Evolutionary conservation across 2,329 filamentous ascomycete genomes (phyloP).

Genomic region (Talaromyces marneffei): DNA sequence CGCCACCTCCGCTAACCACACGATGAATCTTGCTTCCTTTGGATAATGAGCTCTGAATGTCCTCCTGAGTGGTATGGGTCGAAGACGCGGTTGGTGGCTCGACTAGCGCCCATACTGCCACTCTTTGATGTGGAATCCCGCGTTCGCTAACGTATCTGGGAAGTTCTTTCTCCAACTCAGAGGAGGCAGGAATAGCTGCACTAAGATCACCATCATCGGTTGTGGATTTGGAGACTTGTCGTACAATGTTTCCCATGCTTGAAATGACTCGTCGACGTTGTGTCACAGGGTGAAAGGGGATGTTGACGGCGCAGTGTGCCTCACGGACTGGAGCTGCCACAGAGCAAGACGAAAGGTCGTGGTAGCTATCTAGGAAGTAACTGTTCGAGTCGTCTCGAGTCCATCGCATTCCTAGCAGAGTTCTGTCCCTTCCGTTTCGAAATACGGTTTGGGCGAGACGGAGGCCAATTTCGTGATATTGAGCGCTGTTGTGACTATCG

Average conservation of each 20-base stretch:
- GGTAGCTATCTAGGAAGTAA: constrained; percentile 23
- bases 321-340: constrained; percentile 19
- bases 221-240: constrained; percentile 33
- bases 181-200: constrained; percentile 34
- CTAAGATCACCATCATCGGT: constrained; percentile 19
- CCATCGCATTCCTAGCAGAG: constrained; percentile 35
- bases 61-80: constrained; percentile 13
- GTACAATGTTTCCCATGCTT: constrained; percentile 41
- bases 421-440: constrained; percentile 37
- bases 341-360: constrained; percentile 29
- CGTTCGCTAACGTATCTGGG: constrained; percentile 36
- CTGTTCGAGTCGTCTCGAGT: constrained; percentile 19
- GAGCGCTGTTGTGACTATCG: not conserved
- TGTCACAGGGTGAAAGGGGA: constrained; percentile 35
- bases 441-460: constrained; percentile 41
- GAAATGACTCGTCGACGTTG: constrained; percentile 33
- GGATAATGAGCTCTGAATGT: constrained; percentile 24
- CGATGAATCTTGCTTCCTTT: constrained; percentile 36
- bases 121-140: constrained; percentile 30
- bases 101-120: constrained; percentile 40
- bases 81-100: constrained; percentile 21
- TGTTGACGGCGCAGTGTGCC: constrained; percentile 19
- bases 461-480: constrained; percentile 31
- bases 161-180: constrained; percentile 37
- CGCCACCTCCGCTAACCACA: constrained; percentile 40